Conservation (phyloP, 495 filamentous ascomycete genomes). For the Podospora conica region DNA sequence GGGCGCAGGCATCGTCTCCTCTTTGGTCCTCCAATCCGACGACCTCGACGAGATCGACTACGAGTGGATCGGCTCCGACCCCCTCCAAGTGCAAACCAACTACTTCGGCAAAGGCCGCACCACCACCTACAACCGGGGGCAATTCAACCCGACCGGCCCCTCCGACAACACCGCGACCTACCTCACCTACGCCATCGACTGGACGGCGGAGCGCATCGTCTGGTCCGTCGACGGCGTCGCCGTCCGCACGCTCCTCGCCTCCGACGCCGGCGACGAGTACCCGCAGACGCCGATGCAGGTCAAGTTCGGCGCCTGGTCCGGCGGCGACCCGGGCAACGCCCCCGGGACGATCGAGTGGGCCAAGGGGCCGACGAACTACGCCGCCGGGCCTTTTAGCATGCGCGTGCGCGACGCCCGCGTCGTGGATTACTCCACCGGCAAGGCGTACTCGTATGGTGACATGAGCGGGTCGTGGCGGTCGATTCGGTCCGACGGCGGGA, state of each 20-base stretch:
- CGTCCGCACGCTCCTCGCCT: constrained; percentile 57
- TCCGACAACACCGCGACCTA: constrained; percentile 58
- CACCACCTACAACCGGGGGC: constrained; percentile 63
- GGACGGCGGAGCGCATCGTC: constrained; percentile 66
- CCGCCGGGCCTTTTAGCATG: constrained; percentile 79
- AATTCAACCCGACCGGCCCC: constrained; percentile 52
- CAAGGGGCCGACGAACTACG: constrained; percentile 72
- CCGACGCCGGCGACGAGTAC: constrained; percentile 61
- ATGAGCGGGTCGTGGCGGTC: constrained; percentile 69
- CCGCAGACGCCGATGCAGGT: constrained; percentile 89
- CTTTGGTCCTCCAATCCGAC: constrained; percentile 82
- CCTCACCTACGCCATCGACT: constrained; percentile 87
- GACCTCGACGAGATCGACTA: constrained; percentile 93
- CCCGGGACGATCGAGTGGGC: constrained; percentile 84
- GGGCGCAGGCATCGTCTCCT: constrained; percentile 72
- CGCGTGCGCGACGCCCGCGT: constrained; percentile 66
- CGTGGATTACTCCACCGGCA: constrained; percentile 87
- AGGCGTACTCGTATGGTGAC: constrained; percentile 72
- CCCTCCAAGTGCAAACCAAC: constrained; percentile 71
- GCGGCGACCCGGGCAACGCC: constrained; percentile 67
- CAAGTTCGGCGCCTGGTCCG: constrained; percentile 82
- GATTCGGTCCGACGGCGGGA: constrained; percentile 45
- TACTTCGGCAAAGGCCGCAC: constrained; percentile 91
- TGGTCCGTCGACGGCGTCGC: constrained; percentile 74
- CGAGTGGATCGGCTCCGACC: constrained; percentile 67